These are phyloP conservation scores for Colletotrichum sp. DNA, from an alignment of 2,329 filamentous ascomycete genomes.

Conservation along the genomic window DNA sequence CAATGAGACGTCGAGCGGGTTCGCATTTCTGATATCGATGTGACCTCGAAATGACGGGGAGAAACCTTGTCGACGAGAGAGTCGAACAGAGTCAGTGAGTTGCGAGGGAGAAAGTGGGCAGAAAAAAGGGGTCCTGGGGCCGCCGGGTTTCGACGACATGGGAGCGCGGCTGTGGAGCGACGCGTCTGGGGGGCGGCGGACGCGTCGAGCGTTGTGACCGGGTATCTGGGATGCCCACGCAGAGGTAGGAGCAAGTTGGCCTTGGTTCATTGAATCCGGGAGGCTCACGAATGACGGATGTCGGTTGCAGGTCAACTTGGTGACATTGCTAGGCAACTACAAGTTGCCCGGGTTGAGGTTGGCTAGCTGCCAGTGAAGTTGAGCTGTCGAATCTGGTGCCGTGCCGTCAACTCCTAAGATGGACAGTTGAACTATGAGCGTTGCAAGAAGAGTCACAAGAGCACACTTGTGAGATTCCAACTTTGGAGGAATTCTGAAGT, in stretches of 20 bases:
- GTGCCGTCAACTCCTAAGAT: not conserved
- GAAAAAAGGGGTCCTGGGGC: constrained; percentile 8
- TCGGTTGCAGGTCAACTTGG: not conserved
- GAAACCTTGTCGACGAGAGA: not conserved
- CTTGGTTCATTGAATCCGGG: not conserved
- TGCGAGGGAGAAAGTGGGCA: not conserved
- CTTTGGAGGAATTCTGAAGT: not conserved
- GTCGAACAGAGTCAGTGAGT: not conserved
- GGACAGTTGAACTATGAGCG: not conserved
- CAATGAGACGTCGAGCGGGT: not conserved
- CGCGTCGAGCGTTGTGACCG: not conserved
- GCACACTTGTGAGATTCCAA: not conserved
- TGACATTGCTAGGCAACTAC: not conserved
- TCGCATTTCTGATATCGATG: not conserved
- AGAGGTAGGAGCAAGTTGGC: not conserved
- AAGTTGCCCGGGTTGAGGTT: not conserved
- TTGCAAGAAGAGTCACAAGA: not conserved
- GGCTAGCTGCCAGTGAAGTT: not conserved
- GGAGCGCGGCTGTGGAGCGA: constrained; percentile 10
- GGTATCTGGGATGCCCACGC: not conserved
- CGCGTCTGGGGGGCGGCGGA: not conserved
- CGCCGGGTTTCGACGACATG: not conserved
- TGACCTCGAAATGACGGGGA: not conserved
- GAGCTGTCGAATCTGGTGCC: not conserved
- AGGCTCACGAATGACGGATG: not conserved